phyloP scores from a whole-genome alignment of 768 basidiomycete species.

The Cubamyces sp. region DNA sequence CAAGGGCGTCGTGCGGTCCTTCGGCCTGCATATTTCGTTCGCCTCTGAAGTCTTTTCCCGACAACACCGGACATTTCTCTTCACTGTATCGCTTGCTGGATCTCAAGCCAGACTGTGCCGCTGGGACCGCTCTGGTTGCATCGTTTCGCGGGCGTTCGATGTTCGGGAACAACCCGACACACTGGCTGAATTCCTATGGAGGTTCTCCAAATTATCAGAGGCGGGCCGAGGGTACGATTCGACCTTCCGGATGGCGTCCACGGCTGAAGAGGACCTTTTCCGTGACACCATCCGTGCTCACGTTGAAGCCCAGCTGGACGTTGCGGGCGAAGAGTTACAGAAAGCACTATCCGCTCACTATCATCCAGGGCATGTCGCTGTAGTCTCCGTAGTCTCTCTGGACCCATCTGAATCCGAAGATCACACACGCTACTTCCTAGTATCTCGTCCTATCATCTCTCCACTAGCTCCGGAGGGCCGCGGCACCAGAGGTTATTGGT shows the following conservation, averaged over 20 bases:
- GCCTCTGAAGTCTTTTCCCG: constrained; percentile 19
- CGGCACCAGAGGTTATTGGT: constrained; percentile 16
- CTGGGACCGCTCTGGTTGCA: constrained; percentile 38
- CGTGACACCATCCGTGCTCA: too few species aligned
- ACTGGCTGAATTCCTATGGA: constrained; percentile 37
- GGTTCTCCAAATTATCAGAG: constrained; percentile 27
- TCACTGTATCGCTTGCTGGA: constrained; percentile 35
- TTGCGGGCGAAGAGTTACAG: too few species aligned
- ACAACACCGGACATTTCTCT: constrained; percentile 36
- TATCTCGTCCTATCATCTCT: constrained; percentile 12
- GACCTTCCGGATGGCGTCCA: constrained; percentile 7
- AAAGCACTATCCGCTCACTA: too few species aligned
- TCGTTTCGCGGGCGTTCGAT: constrained; percentile 37
- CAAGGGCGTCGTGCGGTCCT: background rate
- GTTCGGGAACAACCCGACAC: constrained; percentile 24
- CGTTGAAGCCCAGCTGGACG: too few species aligned
- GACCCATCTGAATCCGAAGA: too few species aligned
- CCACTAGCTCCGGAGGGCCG: constrained; percentile 3
- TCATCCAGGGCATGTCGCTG: too few species aligned
- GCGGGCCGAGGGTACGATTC: constrained; percentile 33
- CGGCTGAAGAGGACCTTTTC: too few species aligned
- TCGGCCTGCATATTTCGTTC: background rate
- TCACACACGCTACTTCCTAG: too few species aligned
- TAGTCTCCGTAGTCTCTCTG: too few species aligned
- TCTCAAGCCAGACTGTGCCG: constrained; percentile 36